Conservation (phyloP, 306 rosid genomes). For the Mucuna pruriens region DNA sequence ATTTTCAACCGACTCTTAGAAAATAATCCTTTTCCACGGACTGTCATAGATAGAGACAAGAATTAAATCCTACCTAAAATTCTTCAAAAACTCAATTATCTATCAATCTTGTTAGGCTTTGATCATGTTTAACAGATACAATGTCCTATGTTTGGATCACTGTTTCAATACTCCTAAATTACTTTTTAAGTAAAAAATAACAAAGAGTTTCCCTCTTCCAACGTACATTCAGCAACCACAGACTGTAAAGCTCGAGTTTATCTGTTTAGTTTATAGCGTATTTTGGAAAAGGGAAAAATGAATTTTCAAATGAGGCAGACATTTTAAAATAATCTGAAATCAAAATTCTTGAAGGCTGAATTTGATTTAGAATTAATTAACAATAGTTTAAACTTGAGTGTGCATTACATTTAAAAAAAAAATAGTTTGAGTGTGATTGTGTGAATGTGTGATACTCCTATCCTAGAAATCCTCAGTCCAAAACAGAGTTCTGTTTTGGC, state of each 20-base stretch:
- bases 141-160: no score
- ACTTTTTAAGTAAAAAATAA: no score
- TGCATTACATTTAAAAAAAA: neutral
- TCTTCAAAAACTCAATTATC: neutral
- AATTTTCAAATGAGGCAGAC: neutral
- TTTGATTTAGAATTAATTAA: neutral
- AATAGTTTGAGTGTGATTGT: neutral
- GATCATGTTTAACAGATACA: neutral
- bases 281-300: neutral
- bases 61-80: neutral
- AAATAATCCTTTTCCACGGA: no score
- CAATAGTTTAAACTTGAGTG: neutral
- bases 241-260: neutral
- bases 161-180: no score
- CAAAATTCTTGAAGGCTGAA: neutral
- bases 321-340: neutral
- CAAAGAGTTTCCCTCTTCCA: no score
- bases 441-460: neutral
- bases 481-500: neutral
- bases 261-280: neutral
- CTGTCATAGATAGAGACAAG: no score
- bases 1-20: no score
- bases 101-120: neutral
- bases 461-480: neutral
- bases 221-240: no score